A percentile compares a stretch with the other conserved stretches of the same genome.
Conservation (phyloP, 345 rosid genomes). For the Hibiscus mutabilis region DNA sequence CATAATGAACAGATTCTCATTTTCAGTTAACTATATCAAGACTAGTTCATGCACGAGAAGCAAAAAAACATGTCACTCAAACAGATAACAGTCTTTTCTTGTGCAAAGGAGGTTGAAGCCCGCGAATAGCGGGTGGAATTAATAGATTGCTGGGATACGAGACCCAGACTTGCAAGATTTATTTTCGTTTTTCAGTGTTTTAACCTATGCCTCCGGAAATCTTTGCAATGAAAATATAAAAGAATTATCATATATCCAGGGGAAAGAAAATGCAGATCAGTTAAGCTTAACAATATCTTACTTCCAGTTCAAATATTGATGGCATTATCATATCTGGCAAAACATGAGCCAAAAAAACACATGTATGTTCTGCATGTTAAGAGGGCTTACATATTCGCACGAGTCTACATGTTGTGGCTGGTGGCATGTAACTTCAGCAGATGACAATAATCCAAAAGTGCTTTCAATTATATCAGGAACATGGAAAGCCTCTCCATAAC, state of each 20-base stretch:
- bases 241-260: neutral
- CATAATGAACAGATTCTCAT: neutral
- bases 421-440: constrained; percentile 67
- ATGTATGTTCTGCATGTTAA: neutral
- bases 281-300: constrained; percentile 13
- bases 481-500: constrained; percentile 59
- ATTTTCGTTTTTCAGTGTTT: neutral
- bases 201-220: neutral
- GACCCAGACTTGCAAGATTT: too few relatives aligned
- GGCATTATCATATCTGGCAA: neutral
- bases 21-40: neutral
- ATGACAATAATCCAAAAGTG: constrained; percentile 73
- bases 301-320: neutral
- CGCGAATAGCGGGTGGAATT: too few relatives aligned
- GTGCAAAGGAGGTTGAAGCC: too few relatives aligned
- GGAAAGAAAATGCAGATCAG: neutral
- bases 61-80: too few relatives aligned
- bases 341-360: neutral
- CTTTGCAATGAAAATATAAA: neutral
- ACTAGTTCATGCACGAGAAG: too few relatives aligned
- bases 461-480: constrained; percentile 94
- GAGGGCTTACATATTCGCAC: constrained; percentile 62
- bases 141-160: too few relatives aligned
- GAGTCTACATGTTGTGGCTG: constrained; percentile 54
- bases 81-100: constrained; percentile 27